These are phyloP conservation scores for Ophiostoma australiae DNA, from an alignment of 2,329 filamentous ascomycete species.

Conservation along the genomic window DNA sequence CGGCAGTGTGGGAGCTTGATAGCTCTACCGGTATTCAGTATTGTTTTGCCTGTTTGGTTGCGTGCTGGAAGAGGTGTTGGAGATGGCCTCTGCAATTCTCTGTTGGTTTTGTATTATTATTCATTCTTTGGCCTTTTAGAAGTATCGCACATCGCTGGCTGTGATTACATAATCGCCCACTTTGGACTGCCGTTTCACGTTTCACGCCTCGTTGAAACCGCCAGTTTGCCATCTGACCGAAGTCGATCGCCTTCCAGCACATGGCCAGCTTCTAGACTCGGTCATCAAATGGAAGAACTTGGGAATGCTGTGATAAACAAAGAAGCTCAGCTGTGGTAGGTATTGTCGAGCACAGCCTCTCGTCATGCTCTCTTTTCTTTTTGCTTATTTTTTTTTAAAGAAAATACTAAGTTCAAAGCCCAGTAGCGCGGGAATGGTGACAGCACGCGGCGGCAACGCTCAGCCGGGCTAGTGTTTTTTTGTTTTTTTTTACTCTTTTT, in stretches of 20 bases:
- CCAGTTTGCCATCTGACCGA: neutral
- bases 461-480: neutral
- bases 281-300: slow-evolving; percentile 4
- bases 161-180: neutral
- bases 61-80: too few relatives aligned
- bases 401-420: neutral
- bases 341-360: neutral
- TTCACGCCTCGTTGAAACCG: neutral
- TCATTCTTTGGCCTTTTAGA: too few relatives aligned
- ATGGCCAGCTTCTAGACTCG: neutral
- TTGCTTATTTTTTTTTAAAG: neutral
- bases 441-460: slow-evolving; percentile 3
- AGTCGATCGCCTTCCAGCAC: neutral
- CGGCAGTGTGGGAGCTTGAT: too few relatives aligned
- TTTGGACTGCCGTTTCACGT: neutral
- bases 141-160: neutral
- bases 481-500: neutral
- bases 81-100: too few relatives aligned
- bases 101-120: too few relatives aligned
- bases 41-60: neutral
- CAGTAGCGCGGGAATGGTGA: neutral
- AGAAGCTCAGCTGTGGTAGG: neutral
- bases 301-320: neutral
- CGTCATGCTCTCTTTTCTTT: neutral
- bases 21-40: too few relatives aligned